These are phyloP conservation scores for Jasminum sambac DNA, from an alignment of 257 asterid species.

Conservation along the genomic window DNA sequence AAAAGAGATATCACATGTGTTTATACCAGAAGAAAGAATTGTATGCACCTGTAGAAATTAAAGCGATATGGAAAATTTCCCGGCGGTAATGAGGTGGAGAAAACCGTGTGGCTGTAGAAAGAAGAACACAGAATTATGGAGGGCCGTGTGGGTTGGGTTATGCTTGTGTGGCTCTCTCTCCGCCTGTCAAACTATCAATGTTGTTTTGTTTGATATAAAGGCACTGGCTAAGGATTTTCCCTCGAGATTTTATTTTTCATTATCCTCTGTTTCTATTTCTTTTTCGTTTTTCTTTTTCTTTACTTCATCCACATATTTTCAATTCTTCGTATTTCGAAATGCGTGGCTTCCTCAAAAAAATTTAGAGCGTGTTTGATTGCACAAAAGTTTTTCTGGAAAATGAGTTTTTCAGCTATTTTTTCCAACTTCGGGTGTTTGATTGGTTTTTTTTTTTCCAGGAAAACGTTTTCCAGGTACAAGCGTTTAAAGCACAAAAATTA, in stretches of 20 bases:
- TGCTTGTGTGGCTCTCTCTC: constrained; percentile 68
- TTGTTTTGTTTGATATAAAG: constrained; percentile 65
- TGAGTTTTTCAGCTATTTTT: no score
- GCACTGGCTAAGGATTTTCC: constrained; percentile 38
- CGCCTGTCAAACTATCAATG: constrained; percentile 45
- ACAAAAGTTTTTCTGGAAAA: no score
- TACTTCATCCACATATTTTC: no score
- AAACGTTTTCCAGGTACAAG: no score
- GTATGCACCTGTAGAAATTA: constrained; percentile 32
- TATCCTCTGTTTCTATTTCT: background rate
- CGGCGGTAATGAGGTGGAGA: constrained; percentile 18
- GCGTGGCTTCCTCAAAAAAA: no score
- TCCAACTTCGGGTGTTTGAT: no score
- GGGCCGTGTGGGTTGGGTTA: constrained; percentile 38
- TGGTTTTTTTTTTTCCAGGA: no score
- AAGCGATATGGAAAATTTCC: constrained; percentile 5
- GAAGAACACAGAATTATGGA: constrained; percentile 22
- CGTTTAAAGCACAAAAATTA: no score
- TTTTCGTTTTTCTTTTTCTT: no score
- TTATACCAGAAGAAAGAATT: background rate
- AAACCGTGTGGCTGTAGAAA: constrained; percentile 24
- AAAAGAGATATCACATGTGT: background rate
- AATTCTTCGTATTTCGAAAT: no score
- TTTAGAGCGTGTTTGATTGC: no score
- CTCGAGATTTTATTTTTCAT: background rate